Base-by-base conservation (phyloP, 768 basidiomycete genomes). In the Amanita pseudoporphyria region DNA sequence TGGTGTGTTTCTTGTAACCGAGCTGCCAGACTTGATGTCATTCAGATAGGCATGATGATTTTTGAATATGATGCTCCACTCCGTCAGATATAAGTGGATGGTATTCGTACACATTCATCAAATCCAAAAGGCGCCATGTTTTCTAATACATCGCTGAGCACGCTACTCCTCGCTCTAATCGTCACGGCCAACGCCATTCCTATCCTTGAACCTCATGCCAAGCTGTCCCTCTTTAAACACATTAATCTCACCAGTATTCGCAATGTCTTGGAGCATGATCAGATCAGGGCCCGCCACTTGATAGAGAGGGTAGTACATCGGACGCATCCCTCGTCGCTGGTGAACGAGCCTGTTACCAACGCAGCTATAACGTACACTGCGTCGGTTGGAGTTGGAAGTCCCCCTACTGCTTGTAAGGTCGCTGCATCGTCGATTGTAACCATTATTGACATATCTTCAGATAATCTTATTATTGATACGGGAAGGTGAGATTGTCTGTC, bases 381-480 rank as follows among this genome's bases (percentile, higher is more conserved):
- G 2, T 56, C 66, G 10, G 68, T 80, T 24, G 74, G 70, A 13
- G 70, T 82, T 26, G 82, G 81, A 41, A 72, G 57, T 51, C 81
- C 79, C 1, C 60, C 77, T 14, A 80, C 77, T 4, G 64, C 57
- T 19, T 82, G 79, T 77, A 54, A 55, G 71, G 52, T 41, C 52
- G 18, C 47, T 22, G 6, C 26, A 22, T 33, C 26, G 28, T 14
- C 5, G 9, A 9, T 9, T 24, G 14, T 12, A 54, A 22, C 48
- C 37, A 26, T 26, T 26, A 6, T 26, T 18, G 19, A 44, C n/a
- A 5, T 19, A 14, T 38, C 37, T 18, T n/a, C 53, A 83, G 81
- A 77, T 59, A 42, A 60, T 3, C 70, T 85, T 40, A 57, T 83
- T 46, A 65, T 84, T 49, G 82, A 83, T 58, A 81, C 82, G 2